Percentiles rank a stretch among this genome's conserved stretches.
These are phyloP conservation scores for Fusarium sp. DNA, from an alignment of 2,329 filamentous ascomycete genomes.

Conservation along the genomic window DNA sequence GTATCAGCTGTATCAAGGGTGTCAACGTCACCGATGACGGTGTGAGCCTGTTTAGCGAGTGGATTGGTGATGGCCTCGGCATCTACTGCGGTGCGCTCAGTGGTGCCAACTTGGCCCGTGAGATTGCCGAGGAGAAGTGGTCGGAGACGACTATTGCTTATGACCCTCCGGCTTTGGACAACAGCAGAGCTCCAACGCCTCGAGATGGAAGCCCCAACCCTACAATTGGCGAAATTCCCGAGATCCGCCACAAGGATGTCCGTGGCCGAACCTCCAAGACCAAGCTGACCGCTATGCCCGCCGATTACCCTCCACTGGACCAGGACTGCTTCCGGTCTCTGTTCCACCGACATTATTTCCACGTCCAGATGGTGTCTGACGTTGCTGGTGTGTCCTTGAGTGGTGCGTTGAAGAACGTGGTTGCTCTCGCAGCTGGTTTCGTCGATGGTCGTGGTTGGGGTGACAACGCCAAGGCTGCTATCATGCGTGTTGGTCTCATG, in stretches of 20 bases:
- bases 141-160: constrained; percentile 98
- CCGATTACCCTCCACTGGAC: constrained; percentile 87
- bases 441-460: constrained; percentile 97
- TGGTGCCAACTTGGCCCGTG: constrained; percentile 94
- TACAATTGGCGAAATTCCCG: constrained; percentile 64
- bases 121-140: constrained; percentile 96
- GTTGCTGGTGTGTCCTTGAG: constrained; percentile 97
- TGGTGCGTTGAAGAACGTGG: constrained; percentile 96
- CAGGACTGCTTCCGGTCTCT: constrained; percentile 85
- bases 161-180: constrained; percentile 88
- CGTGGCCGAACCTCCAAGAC: constrained; percentile 75
- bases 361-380: constrained; percentile 92
- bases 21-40: constrained; percentile 91
- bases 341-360: constrained; percentile 98
- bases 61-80: constrained; percentile 88
- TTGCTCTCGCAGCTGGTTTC: constrained; percentile 93
- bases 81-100: constrained; percentile 98
- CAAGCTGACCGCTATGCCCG: constrained; percentile 79
- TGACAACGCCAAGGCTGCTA: constrained; percentile 97
- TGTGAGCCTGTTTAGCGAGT: constrained; percentile 92
- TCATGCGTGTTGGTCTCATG: constrained; percentile 95
- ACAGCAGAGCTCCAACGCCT: constrained; percentile 75
- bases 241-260: constrained; percentile 76
- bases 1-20: constrained; percentile 98
- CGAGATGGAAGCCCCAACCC: constrained; percentile 62